Percentiles rank a stretch among this genome's conserved stretches.
These are phyloP conservation scores for Globisporangium nagaii DNA, from an alignment of 352 stramenopile genomes.

Conservation along the genomic window DNA sequence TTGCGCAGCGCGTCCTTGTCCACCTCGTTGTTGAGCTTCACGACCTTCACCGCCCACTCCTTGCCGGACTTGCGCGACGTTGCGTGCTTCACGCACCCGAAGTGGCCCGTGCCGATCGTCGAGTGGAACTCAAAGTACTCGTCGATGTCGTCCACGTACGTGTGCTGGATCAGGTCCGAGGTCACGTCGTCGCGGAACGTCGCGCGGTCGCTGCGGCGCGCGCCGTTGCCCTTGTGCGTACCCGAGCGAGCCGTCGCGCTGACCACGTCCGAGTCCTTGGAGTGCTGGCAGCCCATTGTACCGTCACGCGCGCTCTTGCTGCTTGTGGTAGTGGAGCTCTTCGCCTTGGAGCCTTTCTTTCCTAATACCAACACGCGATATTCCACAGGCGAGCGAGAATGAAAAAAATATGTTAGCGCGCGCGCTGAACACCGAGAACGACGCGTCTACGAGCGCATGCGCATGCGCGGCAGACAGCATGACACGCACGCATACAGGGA, in stretches of 20 bases:
- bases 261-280: constrained; percentile 41
- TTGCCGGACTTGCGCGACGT: constrained; percentile 59
- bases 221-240: constrained; percentile 7
- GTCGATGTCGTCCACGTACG: constrained; percentile 57
- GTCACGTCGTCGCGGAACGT: constrained; percentile 67
- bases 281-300: constrained; percentile 66
- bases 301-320: too few species aligned
- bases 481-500: too few species aligned
- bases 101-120: constrained; percentile 67
- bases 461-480: too few species aligned
- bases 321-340: too few species aligned
- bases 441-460: too few species aligned
- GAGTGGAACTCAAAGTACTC: constrained; percentile 57
- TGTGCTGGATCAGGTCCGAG: constrained; percentile 74
- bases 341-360: too few species aligned
- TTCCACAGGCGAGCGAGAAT: too few species aligned
- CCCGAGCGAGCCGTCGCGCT: constrained; percentile 18
- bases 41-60: constrained; percentile 74
- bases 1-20: constrained; percentile 72
- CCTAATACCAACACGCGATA: too few species aligned
- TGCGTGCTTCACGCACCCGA: constrained; percentile 62
- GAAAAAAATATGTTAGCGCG: too few species aligned
- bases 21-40: constrained; percentile 62
- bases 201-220: constrained; percentile 21
- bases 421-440: too few species aligned